Evolutionary conservation across 2,329 filamentous ascomycete species (phyloP).

Genomic region (Colletotrichum tropicicola): DNA sequence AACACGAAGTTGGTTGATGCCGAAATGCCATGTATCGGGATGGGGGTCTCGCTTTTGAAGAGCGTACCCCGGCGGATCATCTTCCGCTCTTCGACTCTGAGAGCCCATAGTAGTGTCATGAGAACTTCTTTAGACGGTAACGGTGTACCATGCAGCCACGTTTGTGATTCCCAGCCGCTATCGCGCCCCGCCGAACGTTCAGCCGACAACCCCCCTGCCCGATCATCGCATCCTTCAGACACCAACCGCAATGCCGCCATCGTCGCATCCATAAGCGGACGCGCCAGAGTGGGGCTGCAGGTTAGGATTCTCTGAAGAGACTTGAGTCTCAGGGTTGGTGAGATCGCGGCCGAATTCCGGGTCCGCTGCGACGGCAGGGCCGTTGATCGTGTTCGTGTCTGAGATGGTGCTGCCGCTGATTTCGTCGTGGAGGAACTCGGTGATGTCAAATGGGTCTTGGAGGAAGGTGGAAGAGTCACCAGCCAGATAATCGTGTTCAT

Average conservation of each 20-base stretch:
- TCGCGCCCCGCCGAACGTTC: constrained; percentile 48
- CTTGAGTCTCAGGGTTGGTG: constrained; percentile 67
- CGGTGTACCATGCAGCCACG: constrained; percentile 45
- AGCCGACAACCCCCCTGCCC: constrained; percentile 48
- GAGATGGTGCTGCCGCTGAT: constrained; percentile 50
- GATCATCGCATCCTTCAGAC: constrained; percentile 64
- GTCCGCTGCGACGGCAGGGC: constrained; percentile 60
- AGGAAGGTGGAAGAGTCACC: constrained; percentile 62
- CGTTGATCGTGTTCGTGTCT: constrained; percentile 58
- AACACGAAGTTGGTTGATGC: constrained; percentile 11
- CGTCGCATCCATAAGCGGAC: constrained; percentile 79
- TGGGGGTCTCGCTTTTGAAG: neutral
- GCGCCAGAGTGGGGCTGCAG: constrained; percentile 79
- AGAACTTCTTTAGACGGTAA: constrained; percentile 58
- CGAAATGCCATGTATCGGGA: neutral
- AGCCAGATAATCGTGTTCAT: constrained; percentile 75
- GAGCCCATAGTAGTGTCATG: constrained; percentile 56
- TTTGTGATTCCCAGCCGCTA: constrained; percentile 43
- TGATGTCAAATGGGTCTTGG: constrained; percentile 58
- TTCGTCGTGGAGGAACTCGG: constrained; percentile 65
- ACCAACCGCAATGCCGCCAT: constrained; percentile 77
- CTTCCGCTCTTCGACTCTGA: constrained; percentile 52
- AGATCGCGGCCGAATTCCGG: constrained; percentile 60
- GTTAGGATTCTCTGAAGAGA: constrained; percentile 73
- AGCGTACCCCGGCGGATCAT: constrained; percentile 32